Evolutionary conservation across 1,284 basidiomycete species (phyloP).

Genomic region (Heterobasidion annosum): DNA sequence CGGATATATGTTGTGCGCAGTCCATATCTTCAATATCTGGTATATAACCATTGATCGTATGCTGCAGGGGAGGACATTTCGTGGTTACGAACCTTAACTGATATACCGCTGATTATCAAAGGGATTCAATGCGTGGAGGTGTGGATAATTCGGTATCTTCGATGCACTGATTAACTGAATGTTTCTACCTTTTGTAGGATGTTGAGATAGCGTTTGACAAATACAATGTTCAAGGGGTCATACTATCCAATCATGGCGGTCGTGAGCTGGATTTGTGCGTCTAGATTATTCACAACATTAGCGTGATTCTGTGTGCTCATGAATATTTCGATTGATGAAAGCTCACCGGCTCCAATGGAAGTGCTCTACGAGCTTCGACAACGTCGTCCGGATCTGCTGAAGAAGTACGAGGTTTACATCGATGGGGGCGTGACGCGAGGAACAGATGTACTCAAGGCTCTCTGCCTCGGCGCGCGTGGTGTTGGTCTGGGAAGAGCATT

Average conservation of each 20-base stretch:
- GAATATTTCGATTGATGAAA: background rate
- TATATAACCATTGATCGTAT: background rate
- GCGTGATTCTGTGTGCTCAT: background rate
- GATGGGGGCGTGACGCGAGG: constrained; percentile 66
- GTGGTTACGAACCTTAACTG: constrained; percentile 34
- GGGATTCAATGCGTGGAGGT: constrained; percentile 35
- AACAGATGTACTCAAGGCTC: constrained; percentile 65
- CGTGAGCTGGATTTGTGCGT: constrained; percentile 47
- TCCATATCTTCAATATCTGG: too few species aligned
- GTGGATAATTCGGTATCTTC: background rate
- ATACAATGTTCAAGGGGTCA: constrained; percentile 53
- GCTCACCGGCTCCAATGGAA: constrained; percentile 17
- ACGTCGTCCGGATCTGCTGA: constrained; percentile 25
- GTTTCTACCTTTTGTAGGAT: constrained; percentile 24
- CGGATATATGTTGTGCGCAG: constrained; percentile 43
- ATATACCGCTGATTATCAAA: constrained; percentile 42
- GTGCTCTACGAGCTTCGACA: constrained; percentile 36
- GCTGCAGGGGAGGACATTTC: constrained; percentile 20
- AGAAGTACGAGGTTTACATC: constrained; percentile 57
- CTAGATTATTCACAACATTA: background rate
- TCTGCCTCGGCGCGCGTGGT: constrained; percentile 62
- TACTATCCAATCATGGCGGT: constrained; percentile 61
- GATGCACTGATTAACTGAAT: background rate
- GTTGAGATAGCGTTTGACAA: constrained; percentile 55
- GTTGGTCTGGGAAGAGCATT: constrained; percentile 49